A percentile compares a stretch with the other conserved stretches of the same genome.
Evolutionary conservation across 139 green algal species (phyloP).

Genomic region (Chlorella sp.): DNA sequence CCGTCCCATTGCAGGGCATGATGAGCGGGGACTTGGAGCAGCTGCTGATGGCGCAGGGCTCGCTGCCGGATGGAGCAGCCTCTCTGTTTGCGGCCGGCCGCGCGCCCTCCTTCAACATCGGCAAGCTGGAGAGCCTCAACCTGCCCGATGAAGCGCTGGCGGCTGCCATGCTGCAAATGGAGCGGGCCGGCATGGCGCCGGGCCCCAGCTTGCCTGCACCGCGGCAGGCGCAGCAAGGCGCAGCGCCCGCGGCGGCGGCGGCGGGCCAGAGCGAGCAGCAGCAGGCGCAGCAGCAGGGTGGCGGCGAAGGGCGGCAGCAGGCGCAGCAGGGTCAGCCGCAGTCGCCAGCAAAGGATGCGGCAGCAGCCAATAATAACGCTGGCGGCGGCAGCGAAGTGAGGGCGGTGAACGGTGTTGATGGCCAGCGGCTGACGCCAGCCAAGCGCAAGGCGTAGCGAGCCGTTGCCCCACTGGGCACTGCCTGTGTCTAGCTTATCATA

Average conservation of each 20-base stretch:
- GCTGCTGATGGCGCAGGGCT: conserved; percentile 42
- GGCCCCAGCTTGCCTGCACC: neutral
- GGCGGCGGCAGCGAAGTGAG: too few relatives aligned
- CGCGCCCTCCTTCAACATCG: conserved; percentile 47
- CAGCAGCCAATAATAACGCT: too few relatives aligned
- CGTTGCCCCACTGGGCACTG: too few relatives aligned
- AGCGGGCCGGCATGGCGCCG: neutral
- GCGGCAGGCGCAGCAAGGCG: neutral
- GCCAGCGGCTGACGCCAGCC: neutral
- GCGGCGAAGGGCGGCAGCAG: neutral
- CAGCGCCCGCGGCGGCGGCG: neutral
- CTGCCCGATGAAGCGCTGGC: conserved; percentile 18
- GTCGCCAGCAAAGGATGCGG: neutral
- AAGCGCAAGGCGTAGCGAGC: neutral
- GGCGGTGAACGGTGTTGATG: neutral
- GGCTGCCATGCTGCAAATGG: conserved; percentile 10
- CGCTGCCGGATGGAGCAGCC: neutral
- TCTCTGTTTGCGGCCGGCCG: neutral
- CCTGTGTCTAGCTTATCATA: too few relatives aligned
- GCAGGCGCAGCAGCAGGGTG: neutral
- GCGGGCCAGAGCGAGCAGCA: neutral
- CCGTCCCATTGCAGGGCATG: neutral
- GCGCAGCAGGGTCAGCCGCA: neutral
- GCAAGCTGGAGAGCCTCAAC: conserved; percentile 65
- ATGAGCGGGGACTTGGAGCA: conserved; percentile 56